phyloP scores from a whole-genome alignment of 164 flowering plant genomes.

The Aristolochia californica region DNA sequence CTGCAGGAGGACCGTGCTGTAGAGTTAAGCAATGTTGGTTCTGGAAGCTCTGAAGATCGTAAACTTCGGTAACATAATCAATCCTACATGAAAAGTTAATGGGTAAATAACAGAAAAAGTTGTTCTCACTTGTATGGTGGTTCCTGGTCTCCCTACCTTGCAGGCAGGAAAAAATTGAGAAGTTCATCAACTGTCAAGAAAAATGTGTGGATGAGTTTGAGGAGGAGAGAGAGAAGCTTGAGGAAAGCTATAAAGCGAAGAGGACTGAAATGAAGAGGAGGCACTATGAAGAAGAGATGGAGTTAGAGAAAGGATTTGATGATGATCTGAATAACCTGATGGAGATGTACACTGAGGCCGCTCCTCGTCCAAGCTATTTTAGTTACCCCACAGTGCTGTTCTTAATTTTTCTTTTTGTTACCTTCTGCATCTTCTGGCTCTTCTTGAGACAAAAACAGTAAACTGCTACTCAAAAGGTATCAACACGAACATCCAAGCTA shows the following conservation, averaged over 20 bases:
- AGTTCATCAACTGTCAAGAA: constrained; percentile 36
- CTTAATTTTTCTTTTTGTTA: no score
- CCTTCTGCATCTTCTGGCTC: neutral
- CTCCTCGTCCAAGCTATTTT: no score
- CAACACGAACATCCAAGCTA: no score
- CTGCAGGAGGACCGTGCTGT: constrained; percentile 54
- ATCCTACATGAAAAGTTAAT: neutral
- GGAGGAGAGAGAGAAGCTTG: constrained; percentile 40
- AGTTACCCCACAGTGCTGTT: no score
- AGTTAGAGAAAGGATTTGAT: constrained; percentile 44
- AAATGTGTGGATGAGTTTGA: constrained; percentile 48
- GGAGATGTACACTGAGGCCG: constrained; percentile 27
- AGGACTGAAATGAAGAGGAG: constrained; percentile 34
- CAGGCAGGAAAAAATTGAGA: constrained; percentile 36
- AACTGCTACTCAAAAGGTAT: no score
- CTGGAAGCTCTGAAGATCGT: constrained; percentile 28
- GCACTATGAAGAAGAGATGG: constrained; percentile 40
- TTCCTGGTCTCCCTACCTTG: neutral
- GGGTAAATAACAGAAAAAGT: neutral
- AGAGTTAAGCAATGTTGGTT: constrained; percentile 23
- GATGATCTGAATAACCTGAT: constrained; percentile 34
- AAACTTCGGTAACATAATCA: constrained; percentile 34
- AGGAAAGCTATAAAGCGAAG: constrained; percentile 29
- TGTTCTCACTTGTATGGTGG: neutral
- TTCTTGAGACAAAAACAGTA: neutral